A percentile compares a stretch with the other conserved stretches of the same genome.
These are phyloP conservation scores for Baorangia bicolor DNA, from an alignment of 768 basidiomycete species.

Conservation along the genomic window DNA sequence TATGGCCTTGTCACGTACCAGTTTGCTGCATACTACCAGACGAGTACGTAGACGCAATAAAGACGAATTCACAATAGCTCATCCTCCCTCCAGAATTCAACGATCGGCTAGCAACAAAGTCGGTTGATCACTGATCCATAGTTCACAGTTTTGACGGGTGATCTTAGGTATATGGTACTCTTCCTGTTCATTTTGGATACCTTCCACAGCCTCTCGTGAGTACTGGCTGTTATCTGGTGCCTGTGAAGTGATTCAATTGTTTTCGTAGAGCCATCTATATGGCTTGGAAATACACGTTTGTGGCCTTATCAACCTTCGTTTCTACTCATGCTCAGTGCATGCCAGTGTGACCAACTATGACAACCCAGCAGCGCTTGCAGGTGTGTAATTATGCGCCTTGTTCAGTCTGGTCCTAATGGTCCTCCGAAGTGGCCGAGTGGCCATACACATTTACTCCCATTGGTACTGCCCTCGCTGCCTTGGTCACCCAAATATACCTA, in stretches of 20 bases:
- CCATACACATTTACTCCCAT: too few relatives aligned
- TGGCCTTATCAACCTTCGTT: too few relatives aligned
- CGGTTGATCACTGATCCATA: not conserved
- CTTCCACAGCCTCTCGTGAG: constrained; percentile 18
- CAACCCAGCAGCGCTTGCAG: too few relatives aligned
- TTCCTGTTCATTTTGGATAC: constrained; percentile 21
- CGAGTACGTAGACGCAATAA: not conserved
- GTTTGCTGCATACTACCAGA: constrained; percentile 39
- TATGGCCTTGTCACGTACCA: constrained; percentile 46
- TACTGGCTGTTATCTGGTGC: not conserved
- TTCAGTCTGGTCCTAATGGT: too few relatives aligned
- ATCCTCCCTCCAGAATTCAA: constrained; percentile 10
- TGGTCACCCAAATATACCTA: too few relatives aligned
- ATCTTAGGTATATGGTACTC: constrained; percentile 15
- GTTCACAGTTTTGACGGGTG: not conserved
- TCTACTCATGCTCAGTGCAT: too few relatives aligned
- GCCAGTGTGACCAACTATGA: too few relatives aligned
- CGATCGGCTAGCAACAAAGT: constrained; percentile 14
- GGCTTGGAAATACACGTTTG: too few relatives aligned
- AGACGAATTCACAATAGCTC: not conserved
- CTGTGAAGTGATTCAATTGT: too few relatives aligned
- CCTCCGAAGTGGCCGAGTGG: not conserved
- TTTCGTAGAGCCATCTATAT: too few relatives aligned
- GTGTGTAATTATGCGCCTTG: too few relatives aligned
- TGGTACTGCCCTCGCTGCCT: too few relatives aligned